phyloP scores from a whole-genome alignment of 805 yeast genomes.

The Monosporozyma siamensis region DNA sequence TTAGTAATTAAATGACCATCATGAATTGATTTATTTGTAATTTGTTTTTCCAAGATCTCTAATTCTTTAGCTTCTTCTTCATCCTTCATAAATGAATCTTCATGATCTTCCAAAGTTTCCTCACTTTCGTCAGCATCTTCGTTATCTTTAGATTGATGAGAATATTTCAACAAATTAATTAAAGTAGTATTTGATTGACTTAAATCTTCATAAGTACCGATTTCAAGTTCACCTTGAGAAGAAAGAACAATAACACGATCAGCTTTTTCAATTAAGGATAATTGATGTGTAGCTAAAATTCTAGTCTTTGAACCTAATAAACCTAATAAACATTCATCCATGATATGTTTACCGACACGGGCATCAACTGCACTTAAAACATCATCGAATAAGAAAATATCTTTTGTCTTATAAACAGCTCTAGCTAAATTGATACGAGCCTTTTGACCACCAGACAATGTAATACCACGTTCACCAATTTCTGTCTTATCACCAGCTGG shows the following conservation, averaged over 20 bases:
- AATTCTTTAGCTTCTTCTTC: constrained; percentile 10
- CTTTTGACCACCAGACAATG: constrained; percentile 84
- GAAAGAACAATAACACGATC: constrained; percentile 61
- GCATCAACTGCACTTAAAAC: constrained; percentile 82
- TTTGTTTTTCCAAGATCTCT: constrained; percentile 14
- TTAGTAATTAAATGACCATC: constrained; percentile 36
- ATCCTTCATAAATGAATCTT: constrained; percentile 5
- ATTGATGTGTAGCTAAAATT: constrained; percentile 75
- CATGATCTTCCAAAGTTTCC: constrained; percentile 11
- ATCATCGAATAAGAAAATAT: constrained; percentile 65
- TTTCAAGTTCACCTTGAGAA: constrained; percentile 49
- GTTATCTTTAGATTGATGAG: constrained; percentile 27
- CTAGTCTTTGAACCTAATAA: constrained; percentile 51
- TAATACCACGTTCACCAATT: constrained; percentile 80
- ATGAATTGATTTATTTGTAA: constrained; percentile 11
- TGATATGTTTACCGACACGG: constrained; percentile 72
- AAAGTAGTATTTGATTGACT: constrained; percentile 38
- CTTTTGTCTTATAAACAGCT: constrained; percentile 62
- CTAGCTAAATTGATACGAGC: constrained; percentile 74
- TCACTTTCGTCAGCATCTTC: constrained; percentile 28
- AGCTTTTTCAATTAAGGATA: constrained; percentile 60
- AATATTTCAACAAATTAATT: constrained; percentile 41
- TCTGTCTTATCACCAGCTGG: constrained; percentile 73
- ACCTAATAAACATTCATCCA: constrained; percentile 59
- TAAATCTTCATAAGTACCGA: constrained; percentile 55